phyloP scores from a whole-genome alignment of 1,284 basidiomycete species.

The Apiotrichum veenhuisii region DNA sequence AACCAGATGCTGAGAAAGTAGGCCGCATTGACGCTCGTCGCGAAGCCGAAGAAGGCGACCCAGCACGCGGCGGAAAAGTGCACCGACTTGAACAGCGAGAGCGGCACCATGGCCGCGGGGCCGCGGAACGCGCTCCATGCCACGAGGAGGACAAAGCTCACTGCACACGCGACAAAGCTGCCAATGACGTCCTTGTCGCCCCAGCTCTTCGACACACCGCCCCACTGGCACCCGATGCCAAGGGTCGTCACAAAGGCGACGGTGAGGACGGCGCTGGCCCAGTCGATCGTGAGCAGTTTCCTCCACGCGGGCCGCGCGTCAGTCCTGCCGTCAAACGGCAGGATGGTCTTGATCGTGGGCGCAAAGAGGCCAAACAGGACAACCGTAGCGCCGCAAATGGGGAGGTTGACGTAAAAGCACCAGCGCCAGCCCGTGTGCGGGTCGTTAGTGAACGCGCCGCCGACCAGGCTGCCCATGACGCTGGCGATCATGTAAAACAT shows the following conservation, averaged over 20 bases:
- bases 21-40: slow-evolving; percentile 21
- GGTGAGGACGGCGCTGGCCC: slow-evolving; percentile 20
- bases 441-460: slow-evolving; percentile 29
- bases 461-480: slow-evolving; percentile 29
- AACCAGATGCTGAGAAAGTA: slow-evolving; percentile 31
- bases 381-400: slow-evolving; percentile 23
- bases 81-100: slow-evolving; percentile 17
- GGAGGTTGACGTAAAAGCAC: slow-evolving; percentile 34
- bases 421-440: slow-evolving; percentile 24
- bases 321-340: slow-evolving; percentile 19
- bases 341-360: slow-evolving; percentile 16
- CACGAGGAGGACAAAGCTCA: slow-evolving; percentile 17
- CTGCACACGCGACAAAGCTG: slow-evolving; percentile 18
- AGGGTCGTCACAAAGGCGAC: slow-evolving; percentile 28
- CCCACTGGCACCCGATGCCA: slow-evolving; percentile 28
- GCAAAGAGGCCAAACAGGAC: slow-evolving; percentile 17
- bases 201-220: slow-evolving; percentile 24
- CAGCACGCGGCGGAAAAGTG: slow-evolving; percentile 26
- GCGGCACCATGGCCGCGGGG: slow-evolving; percentile 25
- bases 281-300: slow-evolving; percentile 26
- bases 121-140: slow-evolving; percentile 22
- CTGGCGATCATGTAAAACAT: slow-evolving; percentile 25
- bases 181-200: slow-evolving; percentile 20
- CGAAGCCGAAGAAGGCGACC: slow-evolving; percentile 25
- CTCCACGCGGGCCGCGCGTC: slow-evolving; percentile 19